Evolutionary conservation across 1,284 basidiomycete genomes (phyloP).

Genomic region (Peniophora sp.): DNA sequence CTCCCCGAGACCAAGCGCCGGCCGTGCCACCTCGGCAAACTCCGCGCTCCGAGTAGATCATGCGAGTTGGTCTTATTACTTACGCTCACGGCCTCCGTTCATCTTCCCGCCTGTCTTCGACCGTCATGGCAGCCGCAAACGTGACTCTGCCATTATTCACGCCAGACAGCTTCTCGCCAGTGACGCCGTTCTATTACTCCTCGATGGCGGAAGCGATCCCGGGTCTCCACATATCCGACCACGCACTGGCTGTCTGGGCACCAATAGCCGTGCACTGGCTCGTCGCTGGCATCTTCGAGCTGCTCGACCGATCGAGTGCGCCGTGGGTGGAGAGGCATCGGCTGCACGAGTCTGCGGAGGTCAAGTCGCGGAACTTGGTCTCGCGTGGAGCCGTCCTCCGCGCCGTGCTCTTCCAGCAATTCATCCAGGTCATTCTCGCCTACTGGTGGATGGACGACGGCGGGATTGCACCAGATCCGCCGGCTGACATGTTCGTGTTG

Average conservation of each 20-base stretch:
- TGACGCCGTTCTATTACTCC: constrained; percentile 56
- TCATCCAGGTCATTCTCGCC: constrained; percentile 78
- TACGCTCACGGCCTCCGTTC: too few species aligned
- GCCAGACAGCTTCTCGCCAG: neutral
- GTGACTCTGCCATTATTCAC: neutral
- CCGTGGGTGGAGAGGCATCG: constrained; percentile 80
- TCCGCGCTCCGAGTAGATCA: too few species aligned
- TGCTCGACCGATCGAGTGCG: constrained; percentile 70
- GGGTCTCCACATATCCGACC: constrained; percentile 53
- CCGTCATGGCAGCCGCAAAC: neutral
- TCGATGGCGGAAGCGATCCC: constrained; percentile 46
- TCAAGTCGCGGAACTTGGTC: constrained; percentile 72
- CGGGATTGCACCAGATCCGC: constrained; percentile 42
- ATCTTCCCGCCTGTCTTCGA: neutral
- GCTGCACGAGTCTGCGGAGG: constrained; percentile 84
- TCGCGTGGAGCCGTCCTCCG: constrained; percentile 63
- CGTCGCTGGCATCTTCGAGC: constrained; percentile 75
- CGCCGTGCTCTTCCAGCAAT: constrained; percentile 82
- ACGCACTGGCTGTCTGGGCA: constrained; percentile 62
- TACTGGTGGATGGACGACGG: constrained; percentile 60
- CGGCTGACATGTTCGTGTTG: constrained; percentile 33
- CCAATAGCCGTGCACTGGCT: constrained; percentile 89
- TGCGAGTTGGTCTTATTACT: too few species aligned
- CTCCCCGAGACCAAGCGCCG: too few species aligned
- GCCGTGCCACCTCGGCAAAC: too few species aligned